Percentiles rank a stretch among this genome's conserved stretches.
Conservation (phyloP, 1,139 yeast genomes). For the Candida pseudoviswanathii region DNA sequence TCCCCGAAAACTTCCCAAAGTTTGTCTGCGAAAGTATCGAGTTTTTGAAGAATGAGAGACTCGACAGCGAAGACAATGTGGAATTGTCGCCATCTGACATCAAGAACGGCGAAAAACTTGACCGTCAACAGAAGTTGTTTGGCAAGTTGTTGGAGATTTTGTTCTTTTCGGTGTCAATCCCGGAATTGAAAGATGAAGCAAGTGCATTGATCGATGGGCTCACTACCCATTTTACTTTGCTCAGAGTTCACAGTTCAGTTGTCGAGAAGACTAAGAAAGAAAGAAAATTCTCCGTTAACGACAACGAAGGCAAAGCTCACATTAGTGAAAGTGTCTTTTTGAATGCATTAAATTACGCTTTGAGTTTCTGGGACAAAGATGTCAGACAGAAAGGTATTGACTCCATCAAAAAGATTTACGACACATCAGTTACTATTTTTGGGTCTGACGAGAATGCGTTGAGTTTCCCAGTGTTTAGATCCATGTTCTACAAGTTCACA, state of each 20-base stretch:
- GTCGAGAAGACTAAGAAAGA: slow-evolving; percentile 70
- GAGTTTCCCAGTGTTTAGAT: slow-evolving; percentile 72
- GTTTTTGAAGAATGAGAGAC: slow-evolving; percentile 49
- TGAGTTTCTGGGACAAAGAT: slow-evolving; percentile 72
- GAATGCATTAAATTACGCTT: slow-evolving; percentile 75
- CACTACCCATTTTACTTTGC: slow-evolving; percentile 76
- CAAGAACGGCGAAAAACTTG: slow-evolving; percentile 51
- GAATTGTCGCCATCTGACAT: slow-evolving; percentile 46
- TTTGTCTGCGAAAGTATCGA: slow-evolving; percentile 49
- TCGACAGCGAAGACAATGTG: slow-evolving; percentile 27
- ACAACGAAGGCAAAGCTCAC: slow-evolving; percentile 74
- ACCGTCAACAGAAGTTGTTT: slow-evolving; percentile 62
- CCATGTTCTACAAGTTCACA: slow-evolving; percentile 78
- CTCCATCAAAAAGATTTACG: slow-evolving; percentile 63
- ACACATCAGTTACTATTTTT: slow-evolving; percentile 65
- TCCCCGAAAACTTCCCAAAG: slow-evolving; percentile 58
- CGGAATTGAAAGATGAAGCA: slow-evolving; percentile 76
- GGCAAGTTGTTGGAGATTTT: slow-evolving; percentile 66
- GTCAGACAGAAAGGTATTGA: slow-evolving; percentile 74
- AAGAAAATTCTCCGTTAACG: slow-evolving; percentile 71
- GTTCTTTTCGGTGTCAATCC: slow-evolving; percentile 74
- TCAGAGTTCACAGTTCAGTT: slow-evolving; percentile 75
- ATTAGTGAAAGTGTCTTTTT: slow-evolving; percentile 72
- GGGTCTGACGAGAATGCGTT: slow-evolving; percentile 68
- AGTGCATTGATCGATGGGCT: slow-evolving; percentile 59